These are phyloP conservation scores for Hyaloscypha finlandica DNA, from an alignment of 495 filamentous ascomycete species.

Conservation along the genomic window DNA sequence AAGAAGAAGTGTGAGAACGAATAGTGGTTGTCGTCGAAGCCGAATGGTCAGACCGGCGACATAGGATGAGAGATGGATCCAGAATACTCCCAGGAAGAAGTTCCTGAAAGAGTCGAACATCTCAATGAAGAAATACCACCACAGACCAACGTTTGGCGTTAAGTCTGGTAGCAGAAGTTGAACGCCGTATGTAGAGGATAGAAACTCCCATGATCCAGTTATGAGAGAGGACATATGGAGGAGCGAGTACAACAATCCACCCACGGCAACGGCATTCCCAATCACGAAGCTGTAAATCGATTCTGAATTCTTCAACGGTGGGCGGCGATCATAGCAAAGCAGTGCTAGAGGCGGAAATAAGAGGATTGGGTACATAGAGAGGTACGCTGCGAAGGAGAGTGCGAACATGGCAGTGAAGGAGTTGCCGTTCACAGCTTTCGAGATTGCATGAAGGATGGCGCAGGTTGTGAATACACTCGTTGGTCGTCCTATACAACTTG, in stretches of 20 bases:
- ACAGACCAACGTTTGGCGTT: conserved; percentile 91
- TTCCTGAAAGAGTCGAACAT: conserved; percentile 98
- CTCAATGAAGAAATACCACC: conserved; percentile 99
- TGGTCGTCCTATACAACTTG: conserved; percentile 88
- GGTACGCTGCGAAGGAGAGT: conserved; percentile 81
- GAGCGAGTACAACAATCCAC: conserved; percentile 51
- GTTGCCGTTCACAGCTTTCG: conserved; percentile 76
- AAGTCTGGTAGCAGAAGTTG: conserved; percentile 90
- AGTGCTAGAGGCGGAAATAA: conserved; percentile 81
- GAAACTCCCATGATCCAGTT: conserved; percentile 77
- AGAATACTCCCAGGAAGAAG: conserved; percentile 97
- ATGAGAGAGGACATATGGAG: conserved; percentile 73
- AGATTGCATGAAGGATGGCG: conserved; percentile 81
- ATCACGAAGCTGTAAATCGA: conserved; percentile 47
- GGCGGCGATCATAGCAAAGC: conserved; percentile 74
- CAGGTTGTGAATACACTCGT: conserved; percentile 90
- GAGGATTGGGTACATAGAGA: conserved; percentile 88
- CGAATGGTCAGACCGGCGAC: conserved; percentile 81
- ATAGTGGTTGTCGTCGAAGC: conserved; percentile 80
- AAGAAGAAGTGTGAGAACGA: conserved; percentile 75
- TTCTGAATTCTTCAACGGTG: conserved; percentile 35
- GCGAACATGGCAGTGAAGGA: conserved; percentile 81
- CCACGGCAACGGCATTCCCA: conserved; percentile 50
- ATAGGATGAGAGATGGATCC: conserved; percentile 90
- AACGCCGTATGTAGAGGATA: conserved; percentile 87